A percentile compares a stretch with the other conserved stretches of the same genome.
Conservation (phyloP, 495 filamentous ascomycete genomes). For the Talaromyces liani region DNA sequence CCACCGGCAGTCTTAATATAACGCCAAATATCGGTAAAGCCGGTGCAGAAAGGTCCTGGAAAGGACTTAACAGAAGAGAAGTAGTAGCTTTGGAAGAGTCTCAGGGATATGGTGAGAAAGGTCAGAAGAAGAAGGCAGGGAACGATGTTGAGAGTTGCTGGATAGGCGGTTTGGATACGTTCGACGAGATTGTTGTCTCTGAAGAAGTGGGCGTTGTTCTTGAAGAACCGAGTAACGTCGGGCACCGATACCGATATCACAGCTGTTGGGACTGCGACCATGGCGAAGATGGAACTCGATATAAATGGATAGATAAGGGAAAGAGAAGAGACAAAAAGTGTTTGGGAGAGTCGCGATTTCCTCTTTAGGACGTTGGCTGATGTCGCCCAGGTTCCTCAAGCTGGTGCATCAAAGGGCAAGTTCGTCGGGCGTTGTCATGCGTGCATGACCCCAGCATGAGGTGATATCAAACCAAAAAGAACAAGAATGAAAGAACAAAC, state of each 20-base stretch:
- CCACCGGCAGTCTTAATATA: slow-evolving; percentile 19
- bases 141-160: neutral
- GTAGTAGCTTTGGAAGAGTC: slow-evolving; percentile 18
- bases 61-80: slow-evolving; percentile 20
- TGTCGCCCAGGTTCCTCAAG: neutral
- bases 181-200: neutral
- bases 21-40: slow-evolving; percentile 25
- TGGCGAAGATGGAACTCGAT: neutral
- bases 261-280: neutral
- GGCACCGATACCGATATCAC: neutral
- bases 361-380: neutral
- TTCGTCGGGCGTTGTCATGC: neutral
- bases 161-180: neutral
- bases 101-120: neutral
- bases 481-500: neutral
- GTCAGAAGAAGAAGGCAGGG: neutral
- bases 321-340: neutral
- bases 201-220: neutral
- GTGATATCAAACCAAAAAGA: neutral
- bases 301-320: neutral
- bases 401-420: neutral
- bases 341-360: neutral
- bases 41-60: slow-evolving; percentile 17
- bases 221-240: neutral
- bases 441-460: neutral